Evolutionary conservation across 345 rosid genomes (phyloP), one percentile per base, ranked within the genome.

Genomic region (Cardamine resedifolia): DNA sequence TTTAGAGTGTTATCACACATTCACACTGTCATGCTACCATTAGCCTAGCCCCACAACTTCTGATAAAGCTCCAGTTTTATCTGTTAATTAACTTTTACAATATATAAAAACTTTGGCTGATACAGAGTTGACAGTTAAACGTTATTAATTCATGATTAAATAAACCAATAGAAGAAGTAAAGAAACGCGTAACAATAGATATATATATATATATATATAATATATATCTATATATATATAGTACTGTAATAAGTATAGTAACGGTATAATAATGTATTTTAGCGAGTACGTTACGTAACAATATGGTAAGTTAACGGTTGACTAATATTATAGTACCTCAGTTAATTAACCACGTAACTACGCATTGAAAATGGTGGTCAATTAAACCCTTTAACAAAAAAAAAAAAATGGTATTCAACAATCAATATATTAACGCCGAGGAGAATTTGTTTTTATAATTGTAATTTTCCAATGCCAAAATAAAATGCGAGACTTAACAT

Each of bases 1-100:
- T 21, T 52, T 41, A 28, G 53, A 28, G 47, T 56, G 16, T 62
- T 52, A 52, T 51, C 19, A 39, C 68, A 72, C 45, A 39, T 50
- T 51, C 43, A 71, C 28, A 60, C 52, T 50, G 51, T 39, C 53
- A 72, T 53, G 41, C 31, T 39, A 72, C 55, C 55, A 19, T 41
- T 43, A 53, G 63, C 27, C 76, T 43, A 53, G 63, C 27, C 76
- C 56, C 48, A 63, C 69, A 61, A 12, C 18, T 71, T 71, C 30
- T 28, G 53, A 28, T 21, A 15, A 41, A 53, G 62, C 45, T 52
- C 53, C 53, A 30, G 20, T 53, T 18, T 63, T 38, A 19, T 26
- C 43, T 50, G 31, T 14, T 38, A 20, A 27, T 4, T 61, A 50
- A 16, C 4, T 18, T 34, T n/a, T 48, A 48, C 39, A 70, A n/a